Percentiles rank a stretch among this genome's conserved stretches.
These are phyloP conservation scores for Exsudoporus frostii DNA, from an alignment of 768 basidiomycete species.

Conservation along the genomic window DNA sequence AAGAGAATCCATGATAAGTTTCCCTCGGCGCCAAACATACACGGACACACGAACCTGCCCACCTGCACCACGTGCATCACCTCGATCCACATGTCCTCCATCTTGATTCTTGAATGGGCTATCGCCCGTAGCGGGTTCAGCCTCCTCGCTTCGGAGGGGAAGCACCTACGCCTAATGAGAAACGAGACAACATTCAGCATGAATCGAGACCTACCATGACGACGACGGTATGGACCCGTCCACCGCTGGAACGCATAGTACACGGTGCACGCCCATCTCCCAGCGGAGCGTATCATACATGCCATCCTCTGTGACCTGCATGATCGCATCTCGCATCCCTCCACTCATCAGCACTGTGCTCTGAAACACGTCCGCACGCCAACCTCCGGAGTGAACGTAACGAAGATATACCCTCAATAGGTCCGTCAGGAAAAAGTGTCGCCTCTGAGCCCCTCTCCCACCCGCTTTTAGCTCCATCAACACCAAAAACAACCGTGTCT, in stretches of 20 bases:
- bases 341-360: conserved; percentile 55
- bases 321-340: conserved; percentile 74
- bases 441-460: not conserved
- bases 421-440: conserved; percentile 59
- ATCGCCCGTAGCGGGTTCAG: conserved; percentile 48
- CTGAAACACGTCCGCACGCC: conserved; percentile 63
- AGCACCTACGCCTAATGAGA: conserved; percentile 55
- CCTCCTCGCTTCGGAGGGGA: conserved; percentile 72
- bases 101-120: conserved; percentile 70
- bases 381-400: conserved; percentile 50
- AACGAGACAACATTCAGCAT: too few species aligned
- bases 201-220: conserved; percentile 13
- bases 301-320: conserved; percentile 75
- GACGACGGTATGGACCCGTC: conserved; percentile 72
- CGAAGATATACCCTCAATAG: conserved; percentile 53
- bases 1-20: not conserved
- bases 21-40: not conserved
- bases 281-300: conserved; percentile 78
- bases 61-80: conserved; percentile 97
- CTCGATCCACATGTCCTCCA: conserved; percentile 87
- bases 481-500: conserved; percentile 65
- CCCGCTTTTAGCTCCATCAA: conserved; percentile 82
- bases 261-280: conserved; percentile 96
- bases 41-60: conserved; percentile 68
- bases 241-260: conserved; percentile 88